Percentiles rank a stretch among this genome's conserved stretches.
Conservation (phyloP, 441 rosid species). For the Dalechampia spathulata region DNA sequence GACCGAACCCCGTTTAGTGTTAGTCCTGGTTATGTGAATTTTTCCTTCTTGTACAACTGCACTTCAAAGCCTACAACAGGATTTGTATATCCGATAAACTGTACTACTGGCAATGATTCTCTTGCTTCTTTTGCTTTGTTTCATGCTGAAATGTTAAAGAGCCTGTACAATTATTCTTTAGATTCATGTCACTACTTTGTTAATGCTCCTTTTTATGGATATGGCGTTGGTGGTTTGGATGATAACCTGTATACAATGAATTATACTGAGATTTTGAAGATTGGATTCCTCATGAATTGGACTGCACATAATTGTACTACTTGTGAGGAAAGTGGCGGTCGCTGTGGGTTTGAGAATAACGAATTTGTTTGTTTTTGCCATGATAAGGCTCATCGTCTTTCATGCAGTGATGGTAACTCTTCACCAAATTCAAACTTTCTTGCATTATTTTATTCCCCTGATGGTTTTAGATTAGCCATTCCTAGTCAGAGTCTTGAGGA, state of each 20-base stretch:
- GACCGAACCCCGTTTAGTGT: constrained; percentile 31
- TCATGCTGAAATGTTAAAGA: constrained; percentile 6
- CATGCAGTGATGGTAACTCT: constrained; percentile 39
- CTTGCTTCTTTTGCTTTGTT: constrained; percentile 30
- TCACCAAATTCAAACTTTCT: not conserved
- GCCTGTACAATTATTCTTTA: not conserved
- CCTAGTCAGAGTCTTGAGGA: not conserved
- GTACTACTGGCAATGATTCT: constrained; percentile 21
- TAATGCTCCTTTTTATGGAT: constrained; percentile 26
- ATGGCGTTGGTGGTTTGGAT: not conserved
- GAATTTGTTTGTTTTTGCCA: constrained; percentile 45
- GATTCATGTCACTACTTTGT: constrained; percentile 26
- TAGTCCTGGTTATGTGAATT: constrained; percentile 9
- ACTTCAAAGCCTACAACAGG: constrained; percentile 9
- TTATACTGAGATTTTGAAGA: constrained; percentile 28
- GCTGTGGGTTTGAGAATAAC: constrained; percentile 35
- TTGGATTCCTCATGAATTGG: constrained; percentile 52
- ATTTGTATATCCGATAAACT: constrained; percentile 15
- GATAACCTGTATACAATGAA: not conserved
- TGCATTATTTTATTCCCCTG: not conserved
- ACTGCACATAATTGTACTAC: constrained; percentile 27
- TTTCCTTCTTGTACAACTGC: constrained; percentile 46
- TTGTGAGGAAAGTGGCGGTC: constrained; percentile 41
- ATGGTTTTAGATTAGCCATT: not conserved
- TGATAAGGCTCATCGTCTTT: constrained; percentile 20